phyloP scores from a whole-genome alignment of 495 filamentous ascomycete species.

The Daldinia childiae region DNA sequence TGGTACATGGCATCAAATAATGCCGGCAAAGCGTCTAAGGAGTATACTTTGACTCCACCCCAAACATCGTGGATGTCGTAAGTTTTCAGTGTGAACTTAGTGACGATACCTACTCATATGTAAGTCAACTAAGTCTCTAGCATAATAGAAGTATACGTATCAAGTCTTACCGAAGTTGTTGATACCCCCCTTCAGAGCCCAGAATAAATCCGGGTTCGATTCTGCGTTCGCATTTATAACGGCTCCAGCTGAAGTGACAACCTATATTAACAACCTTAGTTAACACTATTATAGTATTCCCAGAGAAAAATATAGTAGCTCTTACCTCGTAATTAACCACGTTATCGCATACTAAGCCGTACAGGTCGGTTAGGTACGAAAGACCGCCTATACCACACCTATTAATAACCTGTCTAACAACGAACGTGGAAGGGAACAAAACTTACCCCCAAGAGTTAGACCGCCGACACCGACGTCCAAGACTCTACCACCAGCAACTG shows the following conservation, averaged over 20 bases:
- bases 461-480: slow-evolving; percentile 56
- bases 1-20: slow-evolving; percentile 39
- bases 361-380: slow-evolving; percentile 60
- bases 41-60: slow-evolving; percentile 53
- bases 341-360: slow-evolving; percentile 65
- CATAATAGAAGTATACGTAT: neutral
- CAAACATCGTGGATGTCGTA: slow-evolving; percentile 54
- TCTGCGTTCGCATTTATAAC: slow-evolving; percentile 59
- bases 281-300: neutral
- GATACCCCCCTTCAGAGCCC: slow-evolving; percentile 57
- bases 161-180: slow-evolving; percentile 62
- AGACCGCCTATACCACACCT: slow-evolving; percentile 47
- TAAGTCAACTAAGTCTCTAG: slow-evolving; percentile 24
- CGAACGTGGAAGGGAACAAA: neutral
- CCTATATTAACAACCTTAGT: slow-evolving; percentile 29
- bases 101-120: slow-evolving; percentile 49
- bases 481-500: slow-evolving; percentile 61
- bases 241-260: slow-evolving; percentile 63
- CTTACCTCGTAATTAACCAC: slow-evolving; percentile 61
- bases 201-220: slow-evolving; percentile 53
- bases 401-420: slow-evolving; percentile 22
- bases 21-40: slow-evolving; percentile 40
- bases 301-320: neutral
- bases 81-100: slow-evolving; percentile 54
- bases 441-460: slow-evolving; percentile 48